Evolutionary conservation across 352 stramenopile species (phyloP), one percentile per base, ranked within the genome.

Genomic region (Phytophthora constricta): DNA sequence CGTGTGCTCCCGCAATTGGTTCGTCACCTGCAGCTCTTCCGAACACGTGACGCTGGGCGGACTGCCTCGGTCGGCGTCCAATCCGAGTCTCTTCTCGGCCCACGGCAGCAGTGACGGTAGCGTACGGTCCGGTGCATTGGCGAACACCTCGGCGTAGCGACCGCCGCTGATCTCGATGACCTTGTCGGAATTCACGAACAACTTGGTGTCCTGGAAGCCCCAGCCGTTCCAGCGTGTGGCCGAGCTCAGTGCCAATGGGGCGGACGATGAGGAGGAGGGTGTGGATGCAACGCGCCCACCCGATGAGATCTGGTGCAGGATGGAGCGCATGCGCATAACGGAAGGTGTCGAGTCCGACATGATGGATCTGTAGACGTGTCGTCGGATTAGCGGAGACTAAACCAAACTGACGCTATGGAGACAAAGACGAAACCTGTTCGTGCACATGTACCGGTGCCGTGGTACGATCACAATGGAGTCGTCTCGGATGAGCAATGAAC

Each of bases 191-290:
- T 92, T 92, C 5, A 92, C 52, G 50, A 88, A 90, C 27, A 92
- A 74, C 48, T 82, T 80, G 45, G 84, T 92, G 74, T 92, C 84
- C 17, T 70, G 67, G 70, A 79, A 92, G 22, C 84, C 84, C 84
- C 84, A 92, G 46, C 84, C 84, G 57, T 91, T 88, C 84, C 84
- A 92, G 55, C 82, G 82, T 17, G 79, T 89, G 55, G 68, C 59
- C 27, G 75, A 57, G 41, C 51, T 76, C 26, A 76, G 46, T n/a
- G 62, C 65, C 34, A 72, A 49, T 56, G 55, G 54, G 26, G 66
- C 41, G 2, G 60, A 51, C 3, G 51, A 47, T n/a, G 62, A 27
- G 14, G 58, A 22, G 16, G 53, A 25, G 20, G 52, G 34, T 14
- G 43, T 33, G 14, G 47, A 45, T 10, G 20, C 39, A 5, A 49